Conservation (phyloP, 768 basidiomycete species). For the Rhodosporidiobolus sp. region DNA sequence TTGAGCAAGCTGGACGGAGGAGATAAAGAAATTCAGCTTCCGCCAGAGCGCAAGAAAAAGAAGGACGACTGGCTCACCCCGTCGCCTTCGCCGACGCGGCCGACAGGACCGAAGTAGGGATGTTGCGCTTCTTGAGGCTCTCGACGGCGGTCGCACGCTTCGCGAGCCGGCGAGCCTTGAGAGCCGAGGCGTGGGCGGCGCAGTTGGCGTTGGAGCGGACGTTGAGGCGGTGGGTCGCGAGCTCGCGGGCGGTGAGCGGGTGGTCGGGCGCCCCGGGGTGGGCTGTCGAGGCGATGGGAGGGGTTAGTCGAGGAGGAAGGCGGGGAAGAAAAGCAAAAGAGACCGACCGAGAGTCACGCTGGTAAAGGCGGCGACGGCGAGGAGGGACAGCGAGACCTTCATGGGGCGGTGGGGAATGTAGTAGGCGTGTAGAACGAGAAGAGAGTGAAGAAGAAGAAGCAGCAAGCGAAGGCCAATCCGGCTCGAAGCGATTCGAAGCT, state of each 20-base stretch:
- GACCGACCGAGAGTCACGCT: not conserved
- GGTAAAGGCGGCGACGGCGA: not conserved
- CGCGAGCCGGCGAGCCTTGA: slow-evolving; percentile 6
- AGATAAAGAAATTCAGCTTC: not conserved
- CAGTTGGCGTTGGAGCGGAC: slow-evolving; percentile 14
- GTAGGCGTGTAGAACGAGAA: too few relatives aligned
- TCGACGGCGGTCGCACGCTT: slow-evolving; percentile 12
- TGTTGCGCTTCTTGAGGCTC: slow-evolving; percentile 6
- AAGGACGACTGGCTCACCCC: not conserved
- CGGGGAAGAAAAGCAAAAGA: not conserved
- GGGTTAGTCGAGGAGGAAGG: not conserved
- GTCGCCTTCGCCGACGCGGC: slow-evolving; percentile 13
- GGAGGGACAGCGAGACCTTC: too few relatives aligned
- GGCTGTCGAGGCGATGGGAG: not conserved
- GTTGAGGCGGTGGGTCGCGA: slow-evolving; percentile 3
- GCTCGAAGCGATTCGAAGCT: too few relatives aligned
- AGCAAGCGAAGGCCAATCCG: too few relatives aligned
- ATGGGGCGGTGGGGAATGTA: too few relatives aligned
- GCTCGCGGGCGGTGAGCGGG: not conserved
- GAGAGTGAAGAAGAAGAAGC: too few relatives aligned
- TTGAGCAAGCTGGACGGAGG: not conserved
- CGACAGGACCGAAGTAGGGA: slow-evolving; percentile 8
- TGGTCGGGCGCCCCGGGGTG: slow-evolving; percentile 12
- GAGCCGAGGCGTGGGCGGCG: not conserved
- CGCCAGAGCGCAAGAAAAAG: not conserved